phyloP scores from a whole-genome alignment of 768 basidiomycete genomes.

The Boletus eberwhitei region DNA sequence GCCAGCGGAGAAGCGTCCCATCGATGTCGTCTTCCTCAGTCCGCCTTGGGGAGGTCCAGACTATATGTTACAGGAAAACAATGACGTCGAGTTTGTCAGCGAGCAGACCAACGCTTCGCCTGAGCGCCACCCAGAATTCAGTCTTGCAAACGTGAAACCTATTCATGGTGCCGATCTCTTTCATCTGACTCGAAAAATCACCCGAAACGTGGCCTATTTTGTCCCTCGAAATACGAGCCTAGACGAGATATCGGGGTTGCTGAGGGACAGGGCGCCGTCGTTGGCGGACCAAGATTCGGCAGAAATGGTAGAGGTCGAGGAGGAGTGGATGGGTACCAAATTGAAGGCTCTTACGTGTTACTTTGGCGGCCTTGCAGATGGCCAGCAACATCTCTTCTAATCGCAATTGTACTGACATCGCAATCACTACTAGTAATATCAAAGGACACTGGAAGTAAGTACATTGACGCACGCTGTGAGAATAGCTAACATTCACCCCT shows the following conservation, averaged over 20 bases:
- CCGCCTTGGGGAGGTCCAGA: slow-evolving; percentile 94
- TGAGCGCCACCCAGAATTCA: slow-evolving; percentile 53
- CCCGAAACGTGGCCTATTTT: slow-evolving; percentile 84
- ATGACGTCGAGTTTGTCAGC: neutral
- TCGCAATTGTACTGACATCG: neutral
- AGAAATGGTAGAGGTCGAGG: slow-evolving; percentile 86
- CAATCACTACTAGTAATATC: neutral
- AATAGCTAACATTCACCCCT: neutral
- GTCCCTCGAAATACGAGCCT: slow-evolving; percentile 80
- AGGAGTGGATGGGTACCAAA: slow-evolving; percentile 94
- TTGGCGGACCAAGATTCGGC: slow-evolving; percentile 4
- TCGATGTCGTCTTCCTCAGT: slow-evolving; percentile 90
- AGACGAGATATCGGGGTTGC: slow-evolving; percentile 62
- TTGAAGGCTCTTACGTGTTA: slow-evolving; percentile 94
- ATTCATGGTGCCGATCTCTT: slow-evolving; percentile 85
- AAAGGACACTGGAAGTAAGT: neutral
- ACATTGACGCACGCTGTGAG: neutral
- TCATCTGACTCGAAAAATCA: slow-evolving; percentile 62
- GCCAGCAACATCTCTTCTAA: slow-evolving; percentile 62
- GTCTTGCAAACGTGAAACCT: slow-evolving; percentile 70
- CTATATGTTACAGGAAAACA: slow-evolving; percentile 43
- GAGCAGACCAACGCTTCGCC: neutral
- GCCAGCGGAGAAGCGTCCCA: slow-evolving; percentile 41
- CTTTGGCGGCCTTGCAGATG: slow-evolving; percentile 77
- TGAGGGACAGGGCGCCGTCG: slow-evolving; percentile 16